Evolutionary conservation across 139 green algal species (phyloP), one percentile per base, ranked within the genome.

Genomic region (Volvox reticuliferus): DNA sequence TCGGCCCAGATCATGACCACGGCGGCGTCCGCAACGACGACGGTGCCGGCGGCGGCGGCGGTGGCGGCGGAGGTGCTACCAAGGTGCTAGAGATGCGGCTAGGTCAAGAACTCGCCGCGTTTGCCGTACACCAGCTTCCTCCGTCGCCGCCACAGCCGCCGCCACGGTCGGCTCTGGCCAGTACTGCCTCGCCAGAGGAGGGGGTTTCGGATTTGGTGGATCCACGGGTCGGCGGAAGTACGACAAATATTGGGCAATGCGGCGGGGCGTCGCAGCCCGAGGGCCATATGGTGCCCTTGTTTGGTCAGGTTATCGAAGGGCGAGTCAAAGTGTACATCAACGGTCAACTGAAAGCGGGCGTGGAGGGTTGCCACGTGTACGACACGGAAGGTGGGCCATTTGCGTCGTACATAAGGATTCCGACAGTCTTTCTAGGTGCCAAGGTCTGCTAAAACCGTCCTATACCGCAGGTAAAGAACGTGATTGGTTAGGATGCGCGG

Each of bases 311-410:
- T 61, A 35, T 91, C 61, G 87, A 85, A 77, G 87, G 87, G 13
- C 87, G 87, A 17, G 14, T 91, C 37, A 86, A 91, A 77, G 37
- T 91, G 75, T 91, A 91, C 17, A 77, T 91, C 24, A 35, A 35
- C 0, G 87, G 87, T 16, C 13, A 28, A 33, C 61, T 91, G 76
- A 32, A 24, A 63, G 76, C 76, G 76, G 87, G 87, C 0, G 76
- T 91, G 87, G 87, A 86, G 76, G 87, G 87, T 18, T 79, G 87
- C 6, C 75, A 91, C 87, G 87, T 91, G 76, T 76, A 65, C 30
- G 87, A 91, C 76, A 17, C 76, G 6, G 33, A 50, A 22, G 87
- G 87, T 86, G 61, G 79, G 87, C 9, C 13, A 55, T 37, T 55
- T 55, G 44, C 44, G 5, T 55, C 44, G 9, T 55, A 55, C 44